Evolutionary conservation across 1,284 basidiomycete species (phyloP), one percentile per base, ranked within the genome.

Genomic region (Trametes pubescens): DNA sequence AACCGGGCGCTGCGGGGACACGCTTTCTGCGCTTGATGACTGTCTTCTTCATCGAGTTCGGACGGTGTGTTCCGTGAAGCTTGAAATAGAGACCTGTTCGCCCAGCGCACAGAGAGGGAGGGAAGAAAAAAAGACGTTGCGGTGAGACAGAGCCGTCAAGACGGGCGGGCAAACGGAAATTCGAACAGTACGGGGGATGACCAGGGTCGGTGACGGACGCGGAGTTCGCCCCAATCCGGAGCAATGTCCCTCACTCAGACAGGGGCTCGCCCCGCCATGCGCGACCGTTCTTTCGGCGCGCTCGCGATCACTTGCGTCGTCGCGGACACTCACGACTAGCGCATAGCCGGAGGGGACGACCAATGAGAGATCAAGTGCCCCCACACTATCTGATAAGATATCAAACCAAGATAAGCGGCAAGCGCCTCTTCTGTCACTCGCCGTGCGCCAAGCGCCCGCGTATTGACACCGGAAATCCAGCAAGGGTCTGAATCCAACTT

Each of bases 11-110:
- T 44, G 94, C 95, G 53, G 96, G 94, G 34, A 99, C 95, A 70
- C 97, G 91, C 81, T 99, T 99, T 67, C 97, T 86, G 40, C 97
- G 89, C 82, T 99, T 99, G 84, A 99, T 99, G 71, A 98, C 95
- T 3, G 94, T 93, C 84, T 99, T 98, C 81, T 98, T 98, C 95
- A 99, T 96, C 62, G 95, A 95, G 67, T 97, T 97, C 37, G 97
- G 97, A 48, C 97, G 90, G 72, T 98, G 96, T 0, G 94, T 95
- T 62, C 96, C 95, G 82, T 99, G 97, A 13, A 99, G 86, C 80
- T 99, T 99, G 84, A 96, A 96, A 81, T 99, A 99, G 6, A 99
- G 86, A 64, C 96, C 95, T 97, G 61, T 37, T 22, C 53, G 53
- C 40, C 40, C 35, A 26, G 21, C 4, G 52, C 59, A 69, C 58